Evolutionary conservation across 1,139 yeast species (phyloP), one percentile per base, ranked within the genome.

Genomic region (Candida pseudoviswanathii): DNA sequence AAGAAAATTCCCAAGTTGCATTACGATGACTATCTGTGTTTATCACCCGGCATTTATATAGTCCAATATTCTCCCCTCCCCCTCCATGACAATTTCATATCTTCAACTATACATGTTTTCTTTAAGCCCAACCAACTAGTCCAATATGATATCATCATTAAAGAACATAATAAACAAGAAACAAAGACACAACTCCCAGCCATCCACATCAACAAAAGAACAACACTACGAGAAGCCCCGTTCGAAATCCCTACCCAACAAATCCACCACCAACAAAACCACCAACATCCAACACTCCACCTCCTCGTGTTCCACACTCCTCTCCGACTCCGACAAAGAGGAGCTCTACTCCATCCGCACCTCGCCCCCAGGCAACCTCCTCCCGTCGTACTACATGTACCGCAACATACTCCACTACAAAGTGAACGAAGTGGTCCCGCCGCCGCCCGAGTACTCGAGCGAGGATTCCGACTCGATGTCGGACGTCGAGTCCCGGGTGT

Each of bases 381-480:
- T 52, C n/a, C 54, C 54, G 24, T 52, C 54, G 7, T 52, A 52
- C 31, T 50, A 48, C 33, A 52, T 52, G 54, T 47, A 50, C 31
- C 43, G 41, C 41, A 36, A 49, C 5, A 46, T 50, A 6, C n/a
- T 48, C 3, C 39, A 42, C 24, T 41, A 32, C 4, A 51, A 45
- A 29, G 38, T 50, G 24, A 25, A 21, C 8, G 37, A 42, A 6
- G 29, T 40, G 8, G 41, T 37, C 7, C 43, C 46, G 1, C 43
- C 47, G 11, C 50, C 49, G 1, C 54, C 53, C 3, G 39, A 44
- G 30, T 52, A 52, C 41, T 40, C 41, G 9, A 44, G 33, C 26
- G 10, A 43, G 2, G 27, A 47, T 40, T 16, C 16, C 16, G 31
- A 32, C 24, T 3, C 11, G 3, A 11, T 5, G 4, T 37, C 37